phyloP scores from a whole-genome alignment of 768 basidiomycete genomes.

The Rubroboletus satanas region DNA sequence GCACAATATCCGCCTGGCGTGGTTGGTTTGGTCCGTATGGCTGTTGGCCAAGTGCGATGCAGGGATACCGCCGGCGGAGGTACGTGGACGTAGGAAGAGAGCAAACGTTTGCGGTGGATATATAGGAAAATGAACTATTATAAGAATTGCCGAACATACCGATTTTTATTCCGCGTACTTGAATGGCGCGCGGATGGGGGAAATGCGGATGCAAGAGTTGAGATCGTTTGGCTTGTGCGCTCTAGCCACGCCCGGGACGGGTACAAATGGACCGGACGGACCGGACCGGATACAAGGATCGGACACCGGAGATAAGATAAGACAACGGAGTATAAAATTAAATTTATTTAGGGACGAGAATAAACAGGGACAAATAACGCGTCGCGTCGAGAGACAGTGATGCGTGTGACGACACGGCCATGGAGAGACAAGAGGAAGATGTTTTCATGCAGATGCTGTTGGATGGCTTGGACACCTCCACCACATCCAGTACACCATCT shows the following conservation, averaged over 20 bases:
- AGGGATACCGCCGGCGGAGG: constrained; percentile 2
- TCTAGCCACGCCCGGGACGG: not conserved
- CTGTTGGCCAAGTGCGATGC: not conserved
- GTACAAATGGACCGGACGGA: no score
- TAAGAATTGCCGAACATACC: not conserved
- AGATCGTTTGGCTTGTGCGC: not conserved
- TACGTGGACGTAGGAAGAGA: not conserved
- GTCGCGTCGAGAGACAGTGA: constrained; percentile 10
- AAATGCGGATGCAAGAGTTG: not conserved
- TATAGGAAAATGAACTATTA: not conserved
- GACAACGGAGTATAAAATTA: constrained; percentile 8
- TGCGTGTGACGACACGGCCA: constrained; percentile 32
- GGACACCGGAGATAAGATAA: not conserved
- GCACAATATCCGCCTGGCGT: not conserved
- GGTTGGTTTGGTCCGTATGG: not conserved
- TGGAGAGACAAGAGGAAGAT: constrained; percentile 45
- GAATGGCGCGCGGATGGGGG: not conserved
- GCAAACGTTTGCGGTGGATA: not conserved
- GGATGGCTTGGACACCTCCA: constrained; percentile 48
- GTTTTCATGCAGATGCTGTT: constrained; percentile 56
- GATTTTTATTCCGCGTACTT: not conserved
- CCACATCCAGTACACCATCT: constrained; percentile 38
- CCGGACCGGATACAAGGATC: not conserved
- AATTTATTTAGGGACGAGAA: not conserved
- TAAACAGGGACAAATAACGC: constrained; percentile 26